Conservation (phyloP, 768 basidiomycete species). For the Leccinum ochraceum region DNA sequence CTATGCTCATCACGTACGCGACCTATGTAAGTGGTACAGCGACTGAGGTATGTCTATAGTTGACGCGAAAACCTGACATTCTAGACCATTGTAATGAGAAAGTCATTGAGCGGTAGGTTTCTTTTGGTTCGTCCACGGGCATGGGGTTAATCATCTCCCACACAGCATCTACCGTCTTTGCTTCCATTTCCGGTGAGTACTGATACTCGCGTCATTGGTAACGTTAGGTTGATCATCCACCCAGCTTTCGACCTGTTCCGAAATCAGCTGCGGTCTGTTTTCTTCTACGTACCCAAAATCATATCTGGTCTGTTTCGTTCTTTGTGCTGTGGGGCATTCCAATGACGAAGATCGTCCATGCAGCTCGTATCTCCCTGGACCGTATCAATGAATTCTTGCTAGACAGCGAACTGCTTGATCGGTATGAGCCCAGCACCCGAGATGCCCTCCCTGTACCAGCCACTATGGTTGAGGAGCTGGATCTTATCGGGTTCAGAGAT, state of each 20-base stretch:
- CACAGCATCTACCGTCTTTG: slow-evolving; percentile 3
- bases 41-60: too few relatives aligned
- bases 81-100: slow-evolving; percentile 1
- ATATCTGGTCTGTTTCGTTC: background rate
- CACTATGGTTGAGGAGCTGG: background rate
- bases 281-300: slow-evolving; percentile 1
- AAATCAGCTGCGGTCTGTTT: background rate
- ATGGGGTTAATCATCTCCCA: background rate
- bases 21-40: background rate
- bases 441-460: background rate
- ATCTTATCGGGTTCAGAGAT: slow-evolving; percentile 3
- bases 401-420: slow-evolving; percentile 6
- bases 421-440: background rate
- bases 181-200: slow-evolving; percentile 6
- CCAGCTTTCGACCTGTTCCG: slow-evolving; percentile 1
- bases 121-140: too few relatives aligned
- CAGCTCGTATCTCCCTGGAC: slow-evolving; percentile 6
- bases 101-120: slow-evolving; percentile 1
- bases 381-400: slow-evolving; percentile 5
- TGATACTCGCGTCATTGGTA: background rate
- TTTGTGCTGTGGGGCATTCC: too few relatives aligned
- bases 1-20: slow-evolving; percentile 3
- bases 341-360: too few relatives aligned
- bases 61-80: background rate
- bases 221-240: background rate